Evolutionary conservation across 192 early-diverging fungal species (phyloP).

Genomic region (Coemansia javaensis): DNA sequence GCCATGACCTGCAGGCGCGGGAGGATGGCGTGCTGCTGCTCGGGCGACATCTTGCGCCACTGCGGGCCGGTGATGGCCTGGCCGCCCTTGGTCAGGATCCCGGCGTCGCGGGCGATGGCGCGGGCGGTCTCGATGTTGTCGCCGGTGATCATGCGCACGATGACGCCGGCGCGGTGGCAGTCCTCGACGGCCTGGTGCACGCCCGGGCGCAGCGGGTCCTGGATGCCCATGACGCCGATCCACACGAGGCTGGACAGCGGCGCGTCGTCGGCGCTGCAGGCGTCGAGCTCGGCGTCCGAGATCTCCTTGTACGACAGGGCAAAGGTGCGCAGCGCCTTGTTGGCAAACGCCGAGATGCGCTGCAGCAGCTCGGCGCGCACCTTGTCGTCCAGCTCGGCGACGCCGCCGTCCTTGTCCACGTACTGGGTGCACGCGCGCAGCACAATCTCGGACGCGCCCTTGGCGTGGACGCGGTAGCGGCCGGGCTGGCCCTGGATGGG

Average conservation of each 20-base stretch:
- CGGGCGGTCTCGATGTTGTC: slow-evolving; percentile 84
- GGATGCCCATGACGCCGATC: slow-evolving; percentile 78
- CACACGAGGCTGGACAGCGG: slow-evolving; percentile 55
- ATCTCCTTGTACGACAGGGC: slow-evolving; percentile 64
- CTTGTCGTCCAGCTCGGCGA: slow-evolving; percentile 45
- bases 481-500: slow-evolving; percentile 21
- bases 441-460: slow-evolving; percentile 82
- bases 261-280: slow-evolving; percentile 54
- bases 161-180: slow-evolving; percentile 79
- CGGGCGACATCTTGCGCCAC: slow-evolving; percentile 64
- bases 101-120: slow-evolving; percentile 83
- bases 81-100: slow-evolving; percentile 73
- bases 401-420: slow-evolving; percentile 52
- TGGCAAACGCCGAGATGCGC: slow-evolving; percentile 58
- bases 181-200: slow-evolving; percentile 71
- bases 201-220: slow-evolving; percentile 80
- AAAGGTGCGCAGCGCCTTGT: slow-evolving; percentile 71
- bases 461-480: slow-evolving; percentile 57
- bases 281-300: slow-evolving; percentile 26
- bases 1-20: slow-evolving; percentile 81
- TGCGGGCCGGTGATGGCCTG: slow-evolving; percentile 75
- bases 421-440: slow-evolving; percentile 59
- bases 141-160: slow-evolving; percentile 86
- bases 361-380: slow-evolving; percentile 43
- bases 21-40: slow-evolving; percentile 61